Evolutionary conservation across 2,329 filamentous ascomycete species (phyloP), one percentile per base, ranked within the genome.

Genomic region (Ascochyta fabae): DNA sequence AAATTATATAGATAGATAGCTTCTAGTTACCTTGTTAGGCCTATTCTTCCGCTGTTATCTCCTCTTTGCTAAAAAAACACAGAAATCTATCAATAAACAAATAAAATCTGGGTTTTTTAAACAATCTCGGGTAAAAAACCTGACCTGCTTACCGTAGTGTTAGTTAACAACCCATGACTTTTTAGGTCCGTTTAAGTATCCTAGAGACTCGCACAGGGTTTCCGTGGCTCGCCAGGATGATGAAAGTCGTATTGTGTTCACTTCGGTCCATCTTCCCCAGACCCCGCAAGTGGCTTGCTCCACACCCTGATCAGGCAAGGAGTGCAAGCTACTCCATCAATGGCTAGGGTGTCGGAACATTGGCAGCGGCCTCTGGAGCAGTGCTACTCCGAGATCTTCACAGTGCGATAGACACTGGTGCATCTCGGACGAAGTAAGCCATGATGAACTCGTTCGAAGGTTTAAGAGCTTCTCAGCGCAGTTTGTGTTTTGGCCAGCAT

Each of bases 301-400:
- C 44, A 48, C 50, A 38, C 12, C 50, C 50, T 36, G 43, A 47
- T 48, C 1, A 42, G 34, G 27, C 22, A 52, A 38, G 46, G 51
- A 23, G 27, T n/a, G 26, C 38, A 27, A 13, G 16, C n/a, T 13
- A 26, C 27, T 38, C 47, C 43, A 53, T 36, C 55, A 60, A 56
- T 58, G 38, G 50, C 40, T 13, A 43, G 23, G 31, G 22, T 15
- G 19, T 50, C 61, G 61, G 61, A 50, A 23, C 31, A 48, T 66
- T 61, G 62, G 58, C 59, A 53, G 27, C 63, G 61, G 54, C 13
- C 27, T 35, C 19, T 47, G 59, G 61, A 55, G 49, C 26, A 57
- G 35, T 31, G 35, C 47, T 15, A 15, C n/a, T 41, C 34, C 38
- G 46, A 23, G 10, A 35, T 29, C 48, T 36, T 42, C 27, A 22